phyloP scores from a whole-genome alignment of 257 asterid genomes.

The Catharanthus roseus region DNA sequence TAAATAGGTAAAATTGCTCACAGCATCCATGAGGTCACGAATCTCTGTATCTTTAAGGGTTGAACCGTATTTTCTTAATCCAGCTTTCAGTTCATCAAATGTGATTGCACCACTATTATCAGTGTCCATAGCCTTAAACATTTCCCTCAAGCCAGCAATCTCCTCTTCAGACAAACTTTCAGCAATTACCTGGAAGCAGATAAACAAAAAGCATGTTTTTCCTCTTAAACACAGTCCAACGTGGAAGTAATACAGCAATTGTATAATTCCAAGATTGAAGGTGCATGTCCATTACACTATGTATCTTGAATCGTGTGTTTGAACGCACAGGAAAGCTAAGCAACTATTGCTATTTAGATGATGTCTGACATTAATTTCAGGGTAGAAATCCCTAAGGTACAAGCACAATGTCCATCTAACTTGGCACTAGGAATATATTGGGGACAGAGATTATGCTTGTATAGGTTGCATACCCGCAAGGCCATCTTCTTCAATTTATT shows the following conservation, averaged over 20 bases:
- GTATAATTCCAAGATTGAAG: neutral
- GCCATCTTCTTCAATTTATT: constrained; percentile 84
- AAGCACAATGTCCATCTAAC: neutral
- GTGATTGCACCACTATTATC: constrained; percentile 93
- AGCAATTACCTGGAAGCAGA: constrained; percentile 72
- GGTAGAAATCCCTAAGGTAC: neutral
- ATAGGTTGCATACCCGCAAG: constrained; percentile 54
- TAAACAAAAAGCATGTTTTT: neutral
- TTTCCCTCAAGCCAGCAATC: constrained; percentile 86
- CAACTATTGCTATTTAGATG: neutral
- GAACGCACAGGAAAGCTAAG: neutral
- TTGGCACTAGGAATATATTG: neutral
- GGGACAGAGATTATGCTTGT: neutral
- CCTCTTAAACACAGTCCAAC: neutral
- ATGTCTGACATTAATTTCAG: neutral
- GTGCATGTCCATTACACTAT: neutral
- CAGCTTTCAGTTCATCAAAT: constrained; percentile 90
- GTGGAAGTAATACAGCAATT: neutral
- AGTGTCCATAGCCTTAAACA: constrained; percentile 92
- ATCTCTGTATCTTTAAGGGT: constrained; percentile 81
- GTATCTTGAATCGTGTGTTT: neutral
- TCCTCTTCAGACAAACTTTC: constrained; percentile 95
- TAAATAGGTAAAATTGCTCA: constrained; percentile 26
- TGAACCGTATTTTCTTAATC: constrained; percentile 85
- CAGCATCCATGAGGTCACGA: constrained; percentile 94